Conservation (phyloP, 1,139 yeast genomes). For the Diutina ranongensis region DNA sequence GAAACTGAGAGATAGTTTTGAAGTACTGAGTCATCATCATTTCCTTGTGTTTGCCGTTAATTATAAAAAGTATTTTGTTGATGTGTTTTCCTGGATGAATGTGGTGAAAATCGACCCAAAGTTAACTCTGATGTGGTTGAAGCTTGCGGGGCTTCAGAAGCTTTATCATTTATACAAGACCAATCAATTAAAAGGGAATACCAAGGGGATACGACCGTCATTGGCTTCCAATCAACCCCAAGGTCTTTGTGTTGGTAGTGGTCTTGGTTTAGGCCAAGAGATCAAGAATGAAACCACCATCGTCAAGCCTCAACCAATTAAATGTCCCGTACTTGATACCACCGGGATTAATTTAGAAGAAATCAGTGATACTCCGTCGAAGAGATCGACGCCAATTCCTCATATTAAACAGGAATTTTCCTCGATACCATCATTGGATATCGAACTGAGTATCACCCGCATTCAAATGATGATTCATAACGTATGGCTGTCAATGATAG, state of each 20-base stretch:
- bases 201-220: constrained; percentile 9
- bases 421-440: neutral
- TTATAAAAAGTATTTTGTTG: constrained; percentile 9
- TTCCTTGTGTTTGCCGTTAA: constrained; percentile 7
- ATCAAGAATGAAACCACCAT: too few species aligned
- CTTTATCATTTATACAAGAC: constrained; percentile 28
- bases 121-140: constrained; percentile 30
- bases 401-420: neutral
- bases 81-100: constrained; percentile 30
- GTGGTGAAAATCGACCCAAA: constrained; percentile 31
- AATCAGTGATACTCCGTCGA: neutral
- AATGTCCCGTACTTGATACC: neutral
- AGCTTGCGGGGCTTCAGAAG: constrained; percentile 30
- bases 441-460: neutral
- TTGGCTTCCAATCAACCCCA: neutral
- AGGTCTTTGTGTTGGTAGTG: too few species aligned
- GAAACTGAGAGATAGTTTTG: constrained; percentile 9
- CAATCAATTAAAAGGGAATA: constrained; percentile 11
- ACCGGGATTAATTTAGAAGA: neutral
- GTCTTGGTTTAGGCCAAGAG: too few species aligned
- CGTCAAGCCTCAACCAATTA: neutral
- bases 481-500: constrained; percentile 19
- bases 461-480: constrained; percentile 13
- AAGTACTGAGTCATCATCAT: constrained; percentile 13
- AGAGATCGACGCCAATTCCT: neutral